Base-by-base conservation (phyloP, 1,284 basidiomycete species). In the Leccinum ponderosum region DNA sequence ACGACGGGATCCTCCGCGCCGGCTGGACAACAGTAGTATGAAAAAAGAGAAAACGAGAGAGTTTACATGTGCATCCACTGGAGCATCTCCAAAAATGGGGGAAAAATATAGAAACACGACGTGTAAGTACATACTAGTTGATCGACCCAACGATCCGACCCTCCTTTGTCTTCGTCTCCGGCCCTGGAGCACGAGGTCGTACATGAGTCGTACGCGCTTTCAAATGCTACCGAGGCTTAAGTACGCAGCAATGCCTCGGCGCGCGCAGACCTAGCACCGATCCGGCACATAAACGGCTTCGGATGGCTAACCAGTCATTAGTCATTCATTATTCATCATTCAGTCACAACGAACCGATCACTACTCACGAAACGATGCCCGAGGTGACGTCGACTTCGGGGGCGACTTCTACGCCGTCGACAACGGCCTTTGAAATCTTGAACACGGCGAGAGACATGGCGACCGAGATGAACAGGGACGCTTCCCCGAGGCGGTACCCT, bases 1-100 rank as follows among this genome's bases (percentile, higher is more conserved):
- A 83, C 78, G 3, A 83, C 78, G 3, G 69, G 72, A 54, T 33
- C 47, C 2, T 60, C 70, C 22, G 59, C 33, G 7, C 48, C 68
- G 27, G 61, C 70, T 12, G 69, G 62, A 50, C 67, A 69, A 6
- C 62, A 66, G 55, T 62, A 27, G 44, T 44, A 22, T 33, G 9
- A 17, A n/a, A 14, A 52, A 17, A 8, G 20, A 47, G 22, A 48
- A 11, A 48, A 48, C 17, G 14, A 48, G 47, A 22, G n/a, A n/a
- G 2, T 22, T 22, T 22, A 48, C 20, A 47, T 20, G 42, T 47
- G 39, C 17, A 20, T 22, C 12, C 20, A 22, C 8, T 47, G 12
- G 44, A 47, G 12, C 20, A 22, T 22, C 44, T 48, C 2, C 20
- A 48, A 22, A 48, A 48, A 48, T 4, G 0, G 20, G n/a, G 3